phyloP scores from a whole-genome alignment of 495 filamentous ascomycete genomes.

The Annulohypoxylon bovei region DNA sequence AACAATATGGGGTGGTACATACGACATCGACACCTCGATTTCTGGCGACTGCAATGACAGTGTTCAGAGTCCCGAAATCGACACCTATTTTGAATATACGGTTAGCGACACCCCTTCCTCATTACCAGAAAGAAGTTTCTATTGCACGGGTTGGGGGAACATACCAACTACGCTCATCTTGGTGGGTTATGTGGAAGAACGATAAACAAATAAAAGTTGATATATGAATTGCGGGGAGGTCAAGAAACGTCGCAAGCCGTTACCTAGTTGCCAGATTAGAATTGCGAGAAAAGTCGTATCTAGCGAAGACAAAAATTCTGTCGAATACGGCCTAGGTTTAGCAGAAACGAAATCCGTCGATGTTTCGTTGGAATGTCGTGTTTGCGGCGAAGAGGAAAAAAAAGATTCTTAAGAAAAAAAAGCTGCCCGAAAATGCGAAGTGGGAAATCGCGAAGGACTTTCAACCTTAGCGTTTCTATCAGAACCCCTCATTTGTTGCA shows the following conservation, averaged over 20 bases:
- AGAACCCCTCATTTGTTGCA: slow-evolving; percentile 36
- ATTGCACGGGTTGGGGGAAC: slow-evolving; percentile 4
- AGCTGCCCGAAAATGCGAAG: slow-evolving; percentile 47
- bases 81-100: slow-evolving; percentile 64
- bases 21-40: slow-evolving; percentile 99
- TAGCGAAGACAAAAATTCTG: slow-evolving; percentile 13
- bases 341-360: slow-evolving; percentile 19
- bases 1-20: slow-evolving; percentile 59
- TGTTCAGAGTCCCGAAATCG: slow-evolving; percentile 97
- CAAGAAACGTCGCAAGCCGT: slow-evolving; percentile 38
- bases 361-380: slow-evolving; percentile 30
- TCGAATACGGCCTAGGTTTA: slow-evolving; percentile 13
- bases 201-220: slow-evolving; percentile 37
- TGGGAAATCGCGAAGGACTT: slow-evolving; percentile 39
- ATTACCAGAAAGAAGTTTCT: background rate
- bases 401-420: slow-evolving; percentile 40
- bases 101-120: slow-evolving; percentile 17
- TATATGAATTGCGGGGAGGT: slow-evolving; percentile 37
- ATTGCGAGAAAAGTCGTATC: slow-evolving; percentile 16
- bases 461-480: slow-evolving; percentile 36
- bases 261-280: slow-evolving; percentile 27
- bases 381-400: slow-evolving; percentile 31
- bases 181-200: slow-evolving; percentile 37
- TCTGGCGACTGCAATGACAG: slow-evolving; percentile 94
- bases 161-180: slow-evolving; percentile 60